A percentile compares a stretch with the other conserved stretches of the same genome.
These are phyloP conservation scores for Neonectria ditissima DNA, from an alignment of 2,329 filamentous ascomycete genomes.

Conservation along the genomic window DNA sequence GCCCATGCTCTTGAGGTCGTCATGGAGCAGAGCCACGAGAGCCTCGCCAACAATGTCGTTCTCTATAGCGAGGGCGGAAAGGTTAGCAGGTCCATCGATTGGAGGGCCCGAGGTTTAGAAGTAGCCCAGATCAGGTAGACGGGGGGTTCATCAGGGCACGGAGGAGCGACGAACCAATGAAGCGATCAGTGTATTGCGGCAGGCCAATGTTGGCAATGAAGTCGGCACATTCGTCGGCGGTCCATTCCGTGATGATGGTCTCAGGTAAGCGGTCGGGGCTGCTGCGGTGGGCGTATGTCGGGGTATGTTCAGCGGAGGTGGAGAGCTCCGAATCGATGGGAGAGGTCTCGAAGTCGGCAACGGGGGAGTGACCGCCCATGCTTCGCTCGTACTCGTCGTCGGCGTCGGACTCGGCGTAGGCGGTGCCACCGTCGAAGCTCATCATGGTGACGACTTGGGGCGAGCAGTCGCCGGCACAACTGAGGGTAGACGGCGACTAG, in stretches of 20 bases:
- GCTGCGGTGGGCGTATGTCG: slow-evolving; percentile 77
- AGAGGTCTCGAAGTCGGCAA: slow-evolving; percentile 75
- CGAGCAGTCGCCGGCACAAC: slow-evolving; percentile 28
- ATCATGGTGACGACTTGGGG: slow-evolving; percentile 53
- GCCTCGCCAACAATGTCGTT: slow-evolving; percentile 96
- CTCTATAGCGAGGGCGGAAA: slow-evolving; percentile 64
- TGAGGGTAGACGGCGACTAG: slow-evolving; percentile 19
- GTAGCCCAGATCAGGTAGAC: background rate
- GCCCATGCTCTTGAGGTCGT: slow-evolving; percentile 95
- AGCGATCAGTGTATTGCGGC: slow-evolving; percentile 83
- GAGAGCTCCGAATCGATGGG: slow-evolving; percentile 79
- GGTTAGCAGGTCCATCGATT: slow-evolving; percentile 28
- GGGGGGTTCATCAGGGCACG: slow-evolving; percentile 10
- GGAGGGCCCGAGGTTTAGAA: background rate
- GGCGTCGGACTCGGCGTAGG: slow-evolving; percentile 83
- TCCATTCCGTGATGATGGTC: slow-evolving; percentile 83
- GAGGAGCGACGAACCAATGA: slow-evolving; percentile 75
- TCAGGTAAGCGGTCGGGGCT: slow-evolving; percentile 76
- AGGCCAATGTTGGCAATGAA: slow-evolving; percentile 85
- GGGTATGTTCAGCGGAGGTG: slow-evolving; percentile 79
- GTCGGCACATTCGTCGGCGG: slow-evolving; percentile 88
- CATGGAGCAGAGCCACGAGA: slow-evolving; percentile 87
- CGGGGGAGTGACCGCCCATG: slow-evolving; percentile 74
- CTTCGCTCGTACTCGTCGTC: slow-evolving; percentile 87
- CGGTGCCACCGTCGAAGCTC: slow-evolving; percentile 74